These are phyloP conservation scores for Pogostemon cablin DNA, from an alignment of 257 asterid genomes.

Conservation along the genomic window DNA sequence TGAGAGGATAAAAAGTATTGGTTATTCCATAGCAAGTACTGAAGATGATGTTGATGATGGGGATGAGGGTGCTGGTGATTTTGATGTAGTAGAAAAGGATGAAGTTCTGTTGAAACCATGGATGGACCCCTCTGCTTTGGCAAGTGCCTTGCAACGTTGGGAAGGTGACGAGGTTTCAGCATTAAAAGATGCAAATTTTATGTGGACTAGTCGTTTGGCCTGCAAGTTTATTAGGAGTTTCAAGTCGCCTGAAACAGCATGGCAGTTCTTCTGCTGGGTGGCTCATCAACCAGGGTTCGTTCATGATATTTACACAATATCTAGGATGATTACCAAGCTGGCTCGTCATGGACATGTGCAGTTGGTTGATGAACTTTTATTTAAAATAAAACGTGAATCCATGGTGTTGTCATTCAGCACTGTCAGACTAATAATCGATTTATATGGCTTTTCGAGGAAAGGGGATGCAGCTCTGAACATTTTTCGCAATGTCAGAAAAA, in stretches of 20 bases:
- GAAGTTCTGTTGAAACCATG: constrained; percentile 75
- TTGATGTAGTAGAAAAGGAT: constrained; percentile 34
- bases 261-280: constrained; percentile 91
- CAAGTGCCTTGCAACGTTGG: constrained; percentile 74
- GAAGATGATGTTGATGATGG: constrained; percentile 64
- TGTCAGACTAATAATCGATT: constrained; percentile 65
- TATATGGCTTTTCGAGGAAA: constrained; percentile 68
- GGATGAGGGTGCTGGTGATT: constrained; percentile 42
- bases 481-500: constrained; percentile 49
- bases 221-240: constrained; percentile 83
- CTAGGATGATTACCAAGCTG: constrained; percentile 78
- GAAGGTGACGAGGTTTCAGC: constrained; percentile 63
- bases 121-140: constrained; percentile 90
- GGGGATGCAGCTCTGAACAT: constrained; percentile 73
- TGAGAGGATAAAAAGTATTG: constrained; percentile 61
- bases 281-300: constrained; percentile 74
- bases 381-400: constrained; percentile 65
- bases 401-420: constrained; percentile 76
- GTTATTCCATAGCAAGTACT: constrained; percentile 44
- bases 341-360: constrained; percentile 68
- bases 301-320: constrained; percentile 80
- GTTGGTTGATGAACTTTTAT: constrained; percentile 71
- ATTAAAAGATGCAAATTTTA: constrained; percentile 60
- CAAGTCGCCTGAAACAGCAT: constrained; percentile 73
- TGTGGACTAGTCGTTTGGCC: constrained; percentile 82